phyloP scores from a whole-genome alignment of 2,329 filamentous ascomycete species.

The Cladosporium sp. region DNA sequence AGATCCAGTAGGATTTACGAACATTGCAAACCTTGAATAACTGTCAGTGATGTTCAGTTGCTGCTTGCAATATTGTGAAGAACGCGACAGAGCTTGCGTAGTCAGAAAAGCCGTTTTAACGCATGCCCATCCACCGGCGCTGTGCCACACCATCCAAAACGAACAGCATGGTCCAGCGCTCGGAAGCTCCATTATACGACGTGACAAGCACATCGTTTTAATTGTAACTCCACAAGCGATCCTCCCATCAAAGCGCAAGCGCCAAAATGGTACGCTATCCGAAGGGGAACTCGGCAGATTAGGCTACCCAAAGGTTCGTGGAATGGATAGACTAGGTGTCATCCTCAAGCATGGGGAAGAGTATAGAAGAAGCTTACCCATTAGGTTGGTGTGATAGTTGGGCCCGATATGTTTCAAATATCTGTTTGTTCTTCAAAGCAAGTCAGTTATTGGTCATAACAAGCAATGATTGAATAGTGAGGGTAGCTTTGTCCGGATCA shows the following conservation, averaged over 20 bases:
- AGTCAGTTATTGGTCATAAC: slow-evolving; percentile 7
- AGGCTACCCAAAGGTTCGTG: slow-evolving; percentile 39
- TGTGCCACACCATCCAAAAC: slow-evolving; percentile 37
- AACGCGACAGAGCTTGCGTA: slow-evolving; percentile 13
- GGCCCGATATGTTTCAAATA: background rate
- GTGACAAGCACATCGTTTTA: slow-evolving; percentile 23
- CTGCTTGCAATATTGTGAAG: background rate
- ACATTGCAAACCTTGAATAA: slow-evolving; percentile 1
- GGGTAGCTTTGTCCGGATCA: slow-evolving; percentile 29
- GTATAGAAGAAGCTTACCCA: slow-evolving; percentile 22
- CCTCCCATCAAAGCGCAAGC: slow-evolving; percentile 33
- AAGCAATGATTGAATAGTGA: background rate
- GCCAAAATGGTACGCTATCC: slow-evolving; percentile 36
- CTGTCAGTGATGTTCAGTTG: slow-evolving; percentile 15
- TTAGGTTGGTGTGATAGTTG: background rate
- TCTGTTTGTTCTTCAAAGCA: background rate
- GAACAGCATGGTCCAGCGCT: slow-evolving; percentile 34
- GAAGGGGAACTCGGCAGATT: slow-evolving; percentile 38
- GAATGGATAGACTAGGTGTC: slow-evolving; percentile 44
- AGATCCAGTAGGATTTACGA: background rate
- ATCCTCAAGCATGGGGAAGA: slow-evolving; percentile 32
- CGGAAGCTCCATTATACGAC: slow-evolving; percentile 36
- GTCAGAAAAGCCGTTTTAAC: slow-evolving; percentile 38
- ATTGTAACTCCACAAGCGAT: slow-evolving; percentile 43
- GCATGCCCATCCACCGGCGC: slow-evolving; percentile 41